Percentiles rank a stretch among this genome's conserved stretches.
These are phyloP conservation scores for Phytophthora macrochlamydospora DNA, from an alignment of 352 stramenopile genomes.

Conservation along the genomic window DNA sequence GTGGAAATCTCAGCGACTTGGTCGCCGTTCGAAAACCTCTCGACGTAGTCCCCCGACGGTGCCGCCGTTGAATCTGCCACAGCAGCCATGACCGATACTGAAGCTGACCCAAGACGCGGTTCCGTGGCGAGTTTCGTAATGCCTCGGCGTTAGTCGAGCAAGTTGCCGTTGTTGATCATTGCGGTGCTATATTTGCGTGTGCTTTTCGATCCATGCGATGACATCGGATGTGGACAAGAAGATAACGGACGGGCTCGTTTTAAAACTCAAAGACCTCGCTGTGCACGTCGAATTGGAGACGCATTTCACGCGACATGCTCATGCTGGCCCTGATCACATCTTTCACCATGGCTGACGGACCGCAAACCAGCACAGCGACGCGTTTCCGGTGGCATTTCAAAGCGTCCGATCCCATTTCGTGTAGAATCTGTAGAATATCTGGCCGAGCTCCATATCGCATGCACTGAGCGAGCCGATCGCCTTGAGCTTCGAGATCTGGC, in stretches of 20 bases:
- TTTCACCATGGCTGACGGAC: constrained; percentile 24
- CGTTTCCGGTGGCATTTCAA: constrained; percentile 16
- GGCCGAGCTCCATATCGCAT: constrained; percentile 30
- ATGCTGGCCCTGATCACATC: constrained; percentile 18
- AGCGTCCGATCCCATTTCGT: constrained; percentile 20
- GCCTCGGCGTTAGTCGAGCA: no score
- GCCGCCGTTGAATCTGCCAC: constrained; percentile 7
- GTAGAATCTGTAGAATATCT: constrained; percentile 15
- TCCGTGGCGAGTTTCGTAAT: no score
- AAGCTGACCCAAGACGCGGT: background rate
- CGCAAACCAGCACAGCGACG: constrained; percentile 36
- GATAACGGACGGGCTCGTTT: background rate
- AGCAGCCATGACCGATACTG: constrained; percentile 4
- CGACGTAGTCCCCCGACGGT: constrained; percentile 11
- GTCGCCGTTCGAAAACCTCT: constrained; percentile 1
- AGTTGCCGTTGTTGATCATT: no score
- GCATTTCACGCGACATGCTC: constrained; percentile 11
- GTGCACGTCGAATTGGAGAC: constrained; percentile 33
- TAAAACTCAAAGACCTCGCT: constrained; percentile 24
- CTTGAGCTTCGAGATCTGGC: constrained; percentile 33
- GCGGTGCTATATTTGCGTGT: no score
- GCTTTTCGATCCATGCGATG: no score
- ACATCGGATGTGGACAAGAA: no score
- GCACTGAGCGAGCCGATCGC: constrained; percentile 13
- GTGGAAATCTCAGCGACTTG: background rate